Conservation (phyloP, 192 early-diverging fungal genomes). For the Dispira simplex region DNA sequence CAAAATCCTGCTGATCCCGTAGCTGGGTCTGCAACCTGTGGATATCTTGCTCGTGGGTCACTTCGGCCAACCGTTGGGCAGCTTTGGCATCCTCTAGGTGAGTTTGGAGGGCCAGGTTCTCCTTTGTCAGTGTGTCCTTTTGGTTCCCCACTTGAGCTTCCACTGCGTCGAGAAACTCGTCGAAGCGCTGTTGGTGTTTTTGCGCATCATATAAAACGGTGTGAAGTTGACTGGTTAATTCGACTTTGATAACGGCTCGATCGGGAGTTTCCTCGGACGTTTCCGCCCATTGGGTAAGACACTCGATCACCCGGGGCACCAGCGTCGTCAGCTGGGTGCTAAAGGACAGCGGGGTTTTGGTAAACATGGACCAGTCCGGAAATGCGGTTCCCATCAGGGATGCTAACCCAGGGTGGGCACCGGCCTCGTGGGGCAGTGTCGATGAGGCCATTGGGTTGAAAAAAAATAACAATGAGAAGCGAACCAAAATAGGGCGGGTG, state of each 20-base stretch:
- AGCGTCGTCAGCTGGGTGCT: too few relatives aligned
- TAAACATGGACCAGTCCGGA: too few relatives aligned
- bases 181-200: not conserved
- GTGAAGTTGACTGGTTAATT: not conserved
- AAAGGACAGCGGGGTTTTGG: too few relatives aligned
- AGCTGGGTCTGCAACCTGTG: slow-evolving; percentile 1
- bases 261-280: not conserved
- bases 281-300: not conserved
- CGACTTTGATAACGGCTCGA: not conserved
- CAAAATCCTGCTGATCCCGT: not conserved
- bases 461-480: too few relatives aligned
- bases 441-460: too few relatives aligned
- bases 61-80: not conserved
- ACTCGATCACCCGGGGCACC: not conserved
- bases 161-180: not conserved
- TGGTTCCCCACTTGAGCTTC: not conserved
- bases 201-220: slow-evolving; percentile 1
- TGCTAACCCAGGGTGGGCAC: too few relatives aligned
- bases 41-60: slow-evolving; percentile 10
- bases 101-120: not conserved
- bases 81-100: slow-evolving; percentile 5
- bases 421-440: too few relatives aligned
- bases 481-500: too few relatives aligned
- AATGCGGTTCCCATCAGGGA: too few relatives aligned
- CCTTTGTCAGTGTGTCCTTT: not conserved